Base-by-base conservation (phyloP, 768 basidiomycete genomes). In the Sistotremastrum suecicum region DNA sequence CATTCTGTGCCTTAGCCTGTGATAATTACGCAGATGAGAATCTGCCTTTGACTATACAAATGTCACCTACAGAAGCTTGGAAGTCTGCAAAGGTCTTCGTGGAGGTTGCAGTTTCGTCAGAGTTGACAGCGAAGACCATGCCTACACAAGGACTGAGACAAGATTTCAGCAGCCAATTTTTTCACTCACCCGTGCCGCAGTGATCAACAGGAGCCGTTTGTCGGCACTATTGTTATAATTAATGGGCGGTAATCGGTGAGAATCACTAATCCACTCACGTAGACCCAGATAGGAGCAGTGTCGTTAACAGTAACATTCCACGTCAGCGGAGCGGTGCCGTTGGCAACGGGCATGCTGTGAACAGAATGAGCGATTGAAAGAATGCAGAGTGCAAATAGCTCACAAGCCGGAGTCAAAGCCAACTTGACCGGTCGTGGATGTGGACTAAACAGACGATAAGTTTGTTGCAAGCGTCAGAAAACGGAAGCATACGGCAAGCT, bases 391-490 rank as follows among this genome's bases (percentile, higher is more conserved):
- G 9, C 10, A 12, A 3, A n/a, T 7, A 11, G 59, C 72, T 56
- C 56, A 74, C 75, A 80, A 77, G 48, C 71, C 70, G 53, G 74
- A 72, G 60, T 78, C 69, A 58, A 79, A 72, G 32, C 70, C 75
- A 49, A 61, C 33, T 11, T 54, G 57, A 38, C 63, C 66, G 48
- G 62, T 63, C 30, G 49, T 48, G 30, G 52, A 40, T 30, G 51
- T 41, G 20, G 20, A 20, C 20, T 20, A 20, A 20, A 20, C 20
- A 20, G 20, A 20, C 20, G 20, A 20, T 20, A 20, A 20, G 20
- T 20, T 20, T 20, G 1, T 20, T 20, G 20, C 20, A 20, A 20
- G 20, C 20, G 20, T 20, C 20, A 20, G 20, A 20, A 20, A 20
- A 20, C 20, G 20, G 20, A 20, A 20, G 20, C 20, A 20, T 20